Evolutionary conservation across 139 green algal species (phyloP), one percentile per base, ranked within the genome.

Genomic region (Tetratostichococcus sp.): DNA sequence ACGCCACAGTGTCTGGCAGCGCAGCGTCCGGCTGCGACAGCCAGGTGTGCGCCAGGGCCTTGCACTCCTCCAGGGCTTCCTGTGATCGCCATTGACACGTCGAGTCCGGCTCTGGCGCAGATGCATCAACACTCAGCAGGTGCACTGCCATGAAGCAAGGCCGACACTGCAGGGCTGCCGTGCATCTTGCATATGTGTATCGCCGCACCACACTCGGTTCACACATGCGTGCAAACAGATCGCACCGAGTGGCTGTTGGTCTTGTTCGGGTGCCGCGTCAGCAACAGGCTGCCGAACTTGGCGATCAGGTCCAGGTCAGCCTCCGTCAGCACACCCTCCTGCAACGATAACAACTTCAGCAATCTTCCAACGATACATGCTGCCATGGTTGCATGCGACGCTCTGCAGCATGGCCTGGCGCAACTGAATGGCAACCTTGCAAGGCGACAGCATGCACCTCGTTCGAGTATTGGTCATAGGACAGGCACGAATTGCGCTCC

Each of bases 401-500:
- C n/a, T n/a, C n/a, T n/a, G n/a, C n/a, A n/a, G n/a, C n/a, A n/a
- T n/a, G n/a, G n/a, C n/a, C n/a, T n/a, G n/a, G n/a, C n/a, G n/a
- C n/a, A n/a, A n/a, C n/a, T n/a, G n/a, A n/a, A n/a, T n/a, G n/a
- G n/a, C n/a, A n/a, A n/a, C n/a, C n/a, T n/a, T n/a, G n/a, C n/a
- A n/a, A n/a, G n/a, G n/a, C n/a, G 39, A 50, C 39, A 11, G 39
- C 39, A 50, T 50, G 39, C 39, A 62, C 50, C 50, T 62, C 50
- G n/a, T 42, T 72, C 33, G 68, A 62, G 35, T 83, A 77, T 25
- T 70, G 35, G 30, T 66, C 69, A n/a, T 84, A 75, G 4, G 57
- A 33, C 30, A 70, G 28, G 2, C 39, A 81, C 4, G 39, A 28
- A n/a, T 59, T 43, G 43, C 78, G 75, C 67, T 83, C 73, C 28